Conservation (phyloP, 495 filamentous ascomycete species). For the Daldinia childiae region DNA sequence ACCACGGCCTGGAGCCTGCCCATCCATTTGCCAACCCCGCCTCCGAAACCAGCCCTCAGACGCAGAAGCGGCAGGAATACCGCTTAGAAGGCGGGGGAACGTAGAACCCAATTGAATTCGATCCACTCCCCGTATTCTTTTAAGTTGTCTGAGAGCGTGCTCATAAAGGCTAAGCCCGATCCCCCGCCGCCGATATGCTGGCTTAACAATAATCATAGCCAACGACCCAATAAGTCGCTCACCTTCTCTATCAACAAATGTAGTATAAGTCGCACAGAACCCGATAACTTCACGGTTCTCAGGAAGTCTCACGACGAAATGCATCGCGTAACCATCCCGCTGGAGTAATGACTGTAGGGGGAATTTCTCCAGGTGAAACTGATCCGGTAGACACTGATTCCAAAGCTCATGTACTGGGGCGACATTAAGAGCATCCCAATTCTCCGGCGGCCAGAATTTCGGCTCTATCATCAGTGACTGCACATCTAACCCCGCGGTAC, state of each 20-base stretch:
- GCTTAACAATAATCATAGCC: slow-evolving; percentile 65
- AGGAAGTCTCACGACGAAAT: slow-evolving; percentile 68
- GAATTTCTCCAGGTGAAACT: slow-evolving; percentile 55
- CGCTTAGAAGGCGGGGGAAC: slow-evolving; percentile 68
- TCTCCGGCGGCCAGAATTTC: slow-evolving; percentile 57
- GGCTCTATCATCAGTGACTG: slow-evolving; percentile 53
- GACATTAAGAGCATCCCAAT: slow-evolving; percentile 58
- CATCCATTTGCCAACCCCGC: slow-evolving; percentile 64
- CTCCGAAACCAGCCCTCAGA: slow-evolving; percentile 67
- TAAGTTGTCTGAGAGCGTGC: slow-evolving; percentile 62
- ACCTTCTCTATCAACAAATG: slow-evolving; percentile 60
- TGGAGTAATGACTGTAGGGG: slow-evolving; percentile 63
- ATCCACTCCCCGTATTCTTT: slow-evolving; percentile 61
- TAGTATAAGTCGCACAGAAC: slow-evolving; percentile 69
- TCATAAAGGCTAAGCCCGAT: slow-evolving; percentile 67
- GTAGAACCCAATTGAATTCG: slow-evolving; percentile 68
- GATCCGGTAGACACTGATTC: slow-evolving; percentile 57
- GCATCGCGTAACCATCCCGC: slow-evolving; percentile 68
- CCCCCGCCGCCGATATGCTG: slow-evolving; percentile 61
- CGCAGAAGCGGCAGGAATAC: slow-evolving; percentile 58
- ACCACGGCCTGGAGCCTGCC: slow-evolving; percentile 54
- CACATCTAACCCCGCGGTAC: slow-evolving; percentile 39
- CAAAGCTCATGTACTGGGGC: slow-evolving; percentile 58
- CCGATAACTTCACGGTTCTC: slow-evolving; percentile 61
- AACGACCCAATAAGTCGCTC: slow-evolving; percentile 67